Evolutionary conservation across 495 filamentous ascomycete genomes (phyloP).

Genomic region (Tirmania nivea): DNA sequence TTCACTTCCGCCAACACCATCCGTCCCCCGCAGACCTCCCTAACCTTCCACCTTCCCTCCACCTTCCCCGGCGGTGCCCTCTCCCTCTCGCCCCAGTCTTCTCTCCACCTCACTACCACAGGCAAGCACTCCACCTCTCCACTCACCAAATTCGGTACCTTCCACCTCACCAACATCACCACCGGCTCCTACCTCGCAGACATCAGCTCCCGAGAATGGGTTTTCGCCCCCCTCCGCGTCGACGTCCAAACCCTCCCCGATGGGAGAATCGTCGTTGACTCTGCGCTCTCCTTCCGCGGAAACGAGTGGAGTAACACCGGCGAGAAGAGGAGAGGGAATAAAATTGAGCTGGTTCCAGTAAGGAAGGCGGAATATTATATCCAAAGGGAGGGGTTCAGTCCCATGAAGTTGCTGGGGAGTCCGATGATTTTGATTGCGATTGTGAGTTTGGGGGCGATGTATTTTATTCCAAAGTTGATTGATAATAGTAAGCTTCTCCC

Average conservation of each 20-base stretch:
- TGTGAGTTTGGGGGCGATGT: conserved; percentile 53
- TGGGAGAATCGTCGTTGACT: conserved; percentile 28
- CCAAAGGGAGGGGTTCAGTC: conserved; percentile 20
- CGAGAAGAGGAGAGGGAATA: conserved; percentile 30
- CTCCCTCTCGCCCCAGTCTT: conserved; percentile 36
- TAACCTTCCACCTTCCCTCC: conserved; percentile 22
- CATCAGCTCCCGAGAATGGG: conserved; percentile 46
- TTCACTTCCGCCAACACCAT: conserved; percentile 8
- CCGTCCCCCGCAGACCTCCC: neutral
- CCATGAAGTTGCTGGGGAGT: conserved; percentile 58
- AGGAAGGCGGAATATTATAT: conserved; percentile 10
- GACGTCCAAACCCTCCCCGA: conserved; percentile 35
- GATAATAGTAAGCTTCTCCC: conserved; percentile 60
- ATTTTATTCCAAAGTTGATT: conserved; percentile 83
- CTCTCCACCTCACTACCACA: conserved; percentile 44
- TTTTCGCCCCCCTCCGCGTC: conserved; percentile 53
- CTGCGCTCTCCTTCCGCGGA: conserved; percentile 71
- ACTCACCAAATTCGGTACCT: conserved; percentile 40
- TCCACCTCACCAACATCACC: conserved; percentile 48
- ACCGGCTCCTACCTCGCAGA: conserved; percentile 58
- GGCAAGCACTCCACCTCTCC: conserved; percentile 30
- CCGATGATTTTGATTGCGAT: conserved; percentile 87
- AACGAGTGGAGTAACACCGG: conserved; percentile 76
- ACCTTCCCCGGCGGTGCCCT: conserved; percentile 30
- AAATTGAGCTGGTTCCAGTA: conserved; percentile 13